Evolutionary conservation across 495 filamentous ascomycete species (phyloP), one percentile per base, ranked within the genome.

Genomic region (Aspergillus sclerotiicarbonarius): DNA sequence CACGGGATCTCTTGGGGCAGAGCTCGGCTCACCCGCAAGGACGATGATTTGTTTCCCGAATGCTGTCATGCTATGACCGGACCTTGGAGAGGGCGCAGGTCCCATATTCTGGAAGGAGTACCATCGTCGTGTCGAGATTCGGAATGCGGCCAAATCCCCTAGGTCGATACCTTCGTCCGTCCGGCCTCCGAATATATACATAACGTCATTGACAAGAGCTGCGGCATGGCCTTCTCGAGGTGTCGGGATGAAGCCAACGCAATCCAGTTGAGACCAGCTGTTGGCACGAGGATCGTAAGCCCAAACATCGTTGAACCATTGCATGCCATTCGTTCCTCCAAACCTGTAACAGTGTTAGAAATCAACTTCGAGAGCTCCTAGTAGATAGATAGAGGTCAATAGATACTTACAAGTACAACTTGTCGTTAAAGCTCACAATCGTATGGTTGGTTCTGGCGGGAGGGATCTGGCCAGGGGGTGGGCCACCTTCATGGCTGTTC

Each of bases 91-190:
- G 0, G 95, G 95, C 4, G 92, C 92, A 1, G 91, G 93, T 0
- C 95, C 95, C 95, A 99, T 99, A 64, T 99, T 99, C 66, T 98
- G 95, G 75, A 99, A 99, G 10, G 93, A 98, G 67, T 97, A 99
- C 95, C 95, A 99, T 37, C 95, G 87, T 55, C 88, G 85, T 6
- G 90, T 89, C 2, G 87, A 84, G 59, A 99, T 98, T 20, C 92
- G 85, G 74, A 99, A 99, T 2, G 95, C 94, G 1, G 95, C 93
- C 47, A 99, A 74, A 70, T 99, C 95, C 19, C 94, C 95, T 18
- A 98, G 75, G 67, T 98, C 95, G 29, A 85, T 80, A 0, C 95
- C 95, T 51, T 96, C 90, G 64, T 96, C 89, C 5, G 90, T 96
- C 46, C 95, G 87, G n/a, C 95, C 95, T 59, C 95, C 95, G 68